Evolutionary conservation across 1,139 yeast species (phyloP).

Genomic region (Arxiozyma heterogenica): DNA sequence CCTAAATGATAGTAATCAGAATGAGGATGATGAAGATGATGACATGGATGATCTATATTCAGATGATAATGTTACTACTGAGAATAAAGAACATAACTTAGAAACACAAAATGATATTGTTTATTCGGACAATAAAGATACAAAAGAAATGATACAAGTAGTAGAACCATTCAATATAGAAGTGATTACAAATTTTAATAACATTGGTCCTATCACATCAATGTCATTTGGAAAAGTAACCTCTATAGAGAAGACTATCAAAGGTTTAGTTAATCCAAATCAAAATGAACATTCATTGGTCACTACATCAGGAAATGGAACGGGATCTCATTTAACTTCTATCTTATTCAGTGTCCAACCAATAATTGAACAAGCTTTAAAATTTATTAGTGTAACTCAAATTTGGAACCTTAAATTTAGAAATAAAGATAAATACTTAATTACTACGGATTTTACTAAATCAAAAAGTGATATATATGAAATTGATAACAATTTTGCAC

Average conservation of each 20-base stretch:
- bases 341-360: conserved; percentile 61
- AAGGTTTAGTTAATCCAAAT: conserved; percentile 63
- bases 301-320: conserved; percentile 59
- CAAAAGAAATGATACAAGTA: conserved; percentile 30
- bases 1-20: neutral
- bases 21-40: conserved; percentile 15
- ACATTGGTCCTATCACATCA: conserved; percentile 68
- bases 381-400: conserved; percentile 66
- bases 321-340: conserved; percentile 48
- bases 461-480: conserved; percentile 65
- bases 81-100: neutral
- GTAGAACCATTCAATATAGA: conserved; percentile 34
- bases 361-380: conserved; percentile 54
- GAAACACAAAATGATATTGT: neutral
- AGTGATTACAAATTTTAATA: conserved; percentile 47
- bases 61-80: conserved; percentile 30
- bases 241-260: conserved; percentile 46
- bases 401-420: conserved; percentile 54
- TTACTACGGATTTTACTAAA: conserved; percentile 63
- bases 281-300: conserved; percentile 56
- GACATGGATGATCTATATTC: conserved; percentile 26
- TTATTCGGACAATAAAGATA: conserved; percentile 15
- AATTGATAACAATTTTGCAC: conserved; percentile 53
- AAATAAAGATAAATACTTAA: conserved; percentile 45
- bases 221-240: conserved; percentile 54